Evolutionary conservation across 192 early-diverging fungal species (phyloP).

Genomic region (Spizellomyces punctatus): DNA sequence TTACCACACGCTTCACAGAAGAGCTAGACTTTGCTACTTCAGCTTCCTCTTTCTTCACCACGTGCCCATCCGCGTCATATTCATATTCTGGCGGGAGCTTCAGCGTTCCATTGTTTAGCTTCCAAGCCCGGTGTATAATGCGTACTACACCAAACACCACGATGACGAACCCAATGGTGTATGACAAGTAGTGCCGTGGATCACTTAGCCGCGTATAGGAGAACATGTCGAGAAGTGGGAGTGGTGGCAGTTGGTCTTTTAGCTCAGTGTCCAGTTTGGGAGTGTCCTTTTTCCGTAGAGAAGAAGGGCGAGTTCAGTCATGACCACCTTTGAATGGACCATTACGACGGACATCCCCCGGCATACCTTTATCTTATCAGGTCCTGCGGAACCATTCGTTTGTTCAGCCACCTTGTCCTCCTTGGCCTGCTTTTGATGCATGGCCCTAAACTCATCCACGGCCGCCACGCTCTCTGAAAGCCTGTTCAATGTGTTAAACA

Average conservation of each 20-base stretch:
- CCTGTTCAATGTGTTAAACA: conserved; percentile 88
- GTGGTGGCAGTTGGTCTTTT: conserved; percentile 9
- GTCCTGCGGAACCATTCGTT: not conserved
- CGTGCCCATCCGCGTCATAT: not conserved
- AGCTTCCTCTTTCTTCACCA: conserved; percentile 3
- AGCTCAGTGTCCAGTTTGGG: no score
- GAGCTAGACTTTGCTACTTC: not conserved
- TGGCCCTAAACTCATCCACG: conserved; percentile 73
- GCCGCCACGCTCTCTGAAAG: conserved; percentile 82
- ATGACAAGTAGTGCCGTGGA: conserved; percentile 35
- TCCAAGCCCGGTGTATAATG: conserved; percentile 26
- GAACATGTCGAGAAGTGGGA: conserved; percentile 20
- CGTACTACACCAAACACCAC: conserved; percentile 33
- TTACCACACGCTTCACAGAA: no score
- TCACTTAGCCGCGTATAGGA: conserved; percentile 15
- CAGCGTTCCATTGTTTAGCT: conserved; percentile 33
- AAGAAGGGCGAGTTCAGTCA: no score
- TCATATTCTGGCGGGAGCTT: conserved; percentile 23
- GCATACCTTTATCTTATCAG: conserved; percentile 4
- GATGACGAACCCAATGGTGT: conserved; percentile 32
- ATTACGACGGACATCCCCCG: conserved; percentile 7
- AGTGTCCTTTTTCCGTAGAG: no score
- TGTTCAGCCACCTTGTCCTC: conserved; percentile 23
- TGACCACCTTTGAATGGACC: no score
- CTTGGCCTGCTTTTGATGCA: conserved; percentile 26